Evolutionary conservation across 2,329 filamentous ascomycete species (phyloP).

Genomic region (Claviceps sp.): DNA sequence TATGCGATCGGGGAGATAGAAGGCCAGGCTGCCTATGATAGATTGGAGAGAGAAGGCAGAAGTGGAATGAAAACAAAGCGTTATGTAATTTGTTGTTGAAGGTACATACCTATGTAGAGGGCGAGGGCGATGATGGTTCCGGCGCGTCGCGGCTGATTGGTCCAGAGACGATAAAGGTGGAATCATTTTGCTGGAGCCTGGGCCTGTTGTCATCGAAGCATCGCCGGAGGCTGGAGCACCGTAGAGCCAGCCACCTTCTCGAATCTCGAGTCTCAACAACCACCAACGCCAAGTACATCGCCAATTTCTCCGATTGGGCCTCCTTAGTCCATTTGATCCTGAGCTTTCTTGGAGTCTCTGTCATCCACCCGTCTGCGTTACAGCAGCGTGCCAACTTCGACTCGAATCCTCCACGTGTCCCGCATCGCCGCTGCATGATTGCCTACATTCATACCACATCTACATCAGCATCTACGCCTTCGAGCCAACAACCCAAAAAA

Average conservation of each 20-base stretch:
- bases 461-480: not conserved
- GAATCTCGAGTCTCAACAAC: not conserved
- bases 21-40: not conserved
- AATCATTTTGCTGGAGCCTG: not conserved
- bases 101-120: too few species aligned
- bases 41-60: not conserved
- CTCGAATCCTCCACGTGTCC: constrained; percentile 9
- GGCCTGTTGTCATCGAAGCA: not conserved
- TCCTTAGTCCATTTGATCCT: not conserved
- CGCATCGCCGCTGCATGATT: not conserved
- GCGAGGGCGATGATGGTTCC: not conserved
- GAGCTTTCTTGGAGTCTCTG: not conserved
- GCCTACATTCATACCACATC: not conserved
- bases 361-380: not conserved
- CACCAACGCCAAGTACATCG: not conserved
- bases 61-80: not conserved
- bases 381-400: constrained; percentile 4
- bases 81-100: too few species aligned
- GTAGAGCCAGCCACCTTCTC: not conserved
- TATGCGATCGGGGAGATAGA: not conserved
- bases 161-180: not conserved
- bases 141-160: not conserved
- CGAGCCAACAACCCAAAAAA: not conserved
- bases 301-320: not conserved
- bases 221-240: too few species aligned